These are phyloP conservation scores for Alopecurus myosuroides DNA, from an alignment of 176 grass and related monocot species.

Conservation along the genomic window DNA sequence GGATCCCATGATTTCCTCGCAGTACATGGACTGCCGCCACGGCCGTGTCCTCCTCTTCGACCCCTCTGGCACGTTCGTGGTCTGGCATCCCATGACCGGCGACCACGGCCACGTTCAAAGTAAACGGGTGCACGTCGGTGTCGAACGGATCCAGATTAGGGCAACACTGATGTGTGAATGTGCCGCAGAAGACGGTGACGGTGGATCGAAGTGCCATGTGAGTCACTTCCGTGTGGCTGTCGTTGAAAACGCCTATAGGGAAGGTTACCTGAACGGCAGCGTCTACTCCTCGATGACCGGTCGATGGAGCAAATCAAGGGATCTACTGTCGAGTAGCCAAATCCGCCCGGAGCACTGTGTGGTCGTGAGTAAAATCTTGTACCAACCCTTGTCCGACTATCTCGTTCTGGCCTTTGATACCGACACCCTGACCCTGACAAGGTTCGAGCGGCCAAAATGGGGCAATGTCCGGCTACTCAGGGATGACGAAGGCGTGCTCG, in stretches of 20 bases:
- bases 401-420: not conserved
- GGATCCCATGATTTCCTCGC: not conserved
- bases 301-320: not conserved
- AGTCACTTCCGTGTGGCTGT: no score
- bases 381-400: no score
- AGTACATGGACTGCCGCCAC: not conserved
- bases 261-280: not conserved
- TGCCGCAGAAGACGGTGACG: no score
- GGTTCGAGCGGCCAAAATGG: not conserved
- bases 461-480: conserved; percentile 10
- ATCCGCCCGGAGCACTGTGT: not conserved
- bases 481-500: not conserved
- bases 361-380: not conserved
- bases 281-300: not conserved
- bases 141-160: not conserved
- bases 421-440: not conserved
- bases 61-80: not conserved
- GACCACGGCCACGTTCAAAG: not conserved
- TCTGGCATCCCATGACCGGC: not conserved
- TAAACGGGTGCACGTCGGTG: not conserved
- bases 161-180: no score
- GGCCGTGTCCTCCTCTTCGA: not conserved
- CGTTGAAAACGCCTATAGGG: no score
- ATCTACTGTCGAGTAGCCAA: not conserved
- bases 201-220: no score